Base-by-base conservation (phyloP, 768 basidiomycete genomes). In the Xerocomellus chrysenteron region DNA sequence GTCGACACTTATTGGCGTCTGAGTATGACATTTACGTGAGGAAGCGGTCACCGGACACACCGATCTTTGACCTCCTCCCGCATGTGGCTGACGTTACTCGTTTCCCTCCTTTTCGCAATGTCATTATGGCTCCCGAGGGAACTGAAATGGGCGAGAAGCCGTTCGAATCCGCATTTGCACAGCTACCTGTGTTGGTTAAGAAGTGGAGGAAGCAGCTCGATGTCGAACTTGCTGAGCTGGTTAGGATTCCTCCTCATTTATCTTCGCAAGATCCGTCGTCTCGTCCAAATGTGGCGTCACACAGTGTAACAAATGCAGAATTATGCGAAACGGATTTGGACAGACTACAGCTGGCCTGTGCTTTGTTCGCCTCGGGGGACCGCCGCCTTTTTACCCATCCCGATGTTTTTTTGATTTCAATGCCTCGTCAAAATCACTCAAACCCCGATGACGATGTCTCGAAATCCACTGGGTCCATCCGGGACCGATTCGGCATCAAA, bases 311-410 rank as follows among this genome's bases (percentile, higher is more conserved):
- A 28, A 2, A 5, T 8, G 8, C 26, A 3, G 45, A 16, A 21
- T 8, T 53, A n/a, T 19, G 35, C 7, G 36, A 24, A 35, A 16
- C 21, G 6, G 9, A 13, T 5, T 16, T 7, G 5, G 35, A 44
- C 40, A 61, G 28, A 41, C 21, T 61, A 26, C 37, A 16, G 8
- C 36, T 62, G 2, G 60, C 61, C 13, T 55, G 58, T 42, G 60
- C 53, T 17, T 10, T 55, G 21, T 61, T 61, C 35, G 13, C n/a
- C 35, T 36, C 2, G n/a, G 8, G 32, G 10, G 17, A 13, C 10
- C 3, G 0, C 0, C 3, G 32, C 17, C 24, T n/a, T n/a, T 54
- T 36, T 17, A 33, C 30, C 16, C 19, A 45, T 48, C 52, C 41
- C 4, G 47, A 49, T 3, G 28, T 47, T 14, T 44, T 53, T 10